Evolutionary conservation across 805 yeast genomes (phyloP).

Genomic region (Pichia manshurica): DNA sequence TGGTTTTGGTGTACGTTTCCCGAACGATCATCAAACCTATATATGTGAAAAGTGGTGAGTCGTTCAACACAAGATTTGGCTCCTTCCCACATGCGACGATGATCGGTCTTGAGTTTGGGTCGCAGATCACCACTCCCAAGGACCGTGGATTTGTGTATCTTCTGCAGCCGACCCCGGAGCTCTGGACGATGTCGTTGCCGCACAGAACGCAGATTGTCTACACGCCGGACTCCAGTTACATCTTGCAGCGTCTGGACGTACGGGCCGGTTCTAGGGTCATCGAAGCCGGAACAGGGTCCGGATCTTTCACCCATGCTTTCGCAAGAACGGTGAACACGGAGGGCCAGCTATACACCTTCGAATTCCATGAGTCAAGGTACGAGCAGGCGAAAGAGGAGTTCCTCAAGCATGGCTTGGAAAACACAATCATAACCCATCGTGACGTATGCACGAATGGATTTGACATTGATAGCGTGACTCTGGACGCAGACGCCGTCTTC

Average conservation of each 20-base stretch:
- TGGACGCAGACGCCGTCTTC: conserved; percentile 73
- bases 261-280: conserved; percentile 72
- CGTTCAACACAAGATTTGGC: conserved; percentile 83
- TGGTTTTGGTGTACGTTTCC: conserved; percentile 81
- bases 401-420: conserved; percentile 57
- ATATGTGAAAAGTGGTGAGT: conserved; percentile 49
- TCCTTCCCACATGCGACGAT: conserved; percentile 77
- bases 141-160: conserved; percentile 85
- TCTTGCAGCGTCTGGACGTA: conserved; percentile 74
- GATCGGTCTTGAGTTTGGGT: conserved; percentile 78
- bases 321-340: conserved; percentile 62
- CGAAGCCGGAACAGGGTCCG: conserved; percentile 98
- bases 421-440: conserved; percentile 71
- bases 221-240: conserved; percentile 90
- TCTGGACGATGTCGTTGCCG: conserved; percentile 94
- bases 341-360: conserved; percentile 77
- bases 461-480: conserved; percentile 35
- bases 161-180: conserved; percentile 87
- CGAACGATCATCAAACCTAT: conserved; percentile 77
- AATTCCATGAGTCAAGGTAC: conserved; percentile 83
- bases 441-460: conserved; percentile 92
- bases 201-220: conserved; percentile 98
- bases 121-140: conserved; percentile 65
- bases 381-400: conserved; percentile 76
- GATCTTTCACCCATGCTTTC: conserved; percentile 89